Evolutionary conservation across 306 rosid genomes (phyloP), one percentile per base, ranked within the genome.

Genomic region (Glycine latifolia): DNA sequence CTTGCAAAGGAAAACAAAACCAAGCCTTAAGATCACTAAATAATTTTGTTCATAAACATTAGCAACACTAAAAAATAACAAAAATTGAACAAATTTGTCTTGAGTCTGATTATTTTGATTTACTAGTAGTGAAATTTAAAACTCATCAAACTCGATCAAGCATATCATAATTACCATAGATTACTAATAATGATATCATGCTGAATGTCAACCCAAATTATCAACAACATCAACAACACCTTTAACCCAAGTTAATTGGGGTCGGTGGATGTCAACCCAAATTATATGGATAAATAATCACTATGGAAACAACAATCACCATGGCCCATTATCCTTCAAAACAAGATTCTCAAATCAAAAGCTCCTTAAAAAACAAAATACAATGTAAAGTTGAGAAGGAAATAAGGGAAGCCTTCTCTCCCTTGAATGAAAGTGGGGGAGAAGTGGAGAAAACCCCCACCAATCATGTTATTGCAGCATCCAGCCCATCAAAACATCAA

Each of bases 271-370:
- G 47, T 43, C 47, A 43, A 43, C 47, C 47, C 12, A 60, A 60
- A 26, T 10, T 71, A 58, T 13, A 72, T 52, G 43, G 6, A 39
- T 41, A 73, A 73, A 15, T 39, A 33, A 43, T 33, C 33, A 6
- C 63, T 5, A 33, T 12, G 41, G 54, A 76, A 62, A n/a, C 47
- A 43, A 3, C 14, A 9, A 63, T n/a, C 33, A 61, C 35, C 61
- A 47, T 33, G 52, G 63, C 47, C 47, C 47, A 76, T 49, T 47
- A 56, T 77, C 61, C 50, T 48, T 6, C 63, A n/a, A 63, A 77
- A 63, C 41, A 63, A 77, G 5, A 49, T 15, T 26, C 15, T 76
- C 20, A 7, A 43, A 44, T 14, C 63, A 7, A 49, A 50, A 77
- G 10, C 39, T 16, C 65, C n/a, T 31, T 43, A 43, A 5, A 47